Evolutionary conservation across 371 early-diverging fungal species (phyloP).

Genomic region (Apophysomyces variabilis): DNA sequence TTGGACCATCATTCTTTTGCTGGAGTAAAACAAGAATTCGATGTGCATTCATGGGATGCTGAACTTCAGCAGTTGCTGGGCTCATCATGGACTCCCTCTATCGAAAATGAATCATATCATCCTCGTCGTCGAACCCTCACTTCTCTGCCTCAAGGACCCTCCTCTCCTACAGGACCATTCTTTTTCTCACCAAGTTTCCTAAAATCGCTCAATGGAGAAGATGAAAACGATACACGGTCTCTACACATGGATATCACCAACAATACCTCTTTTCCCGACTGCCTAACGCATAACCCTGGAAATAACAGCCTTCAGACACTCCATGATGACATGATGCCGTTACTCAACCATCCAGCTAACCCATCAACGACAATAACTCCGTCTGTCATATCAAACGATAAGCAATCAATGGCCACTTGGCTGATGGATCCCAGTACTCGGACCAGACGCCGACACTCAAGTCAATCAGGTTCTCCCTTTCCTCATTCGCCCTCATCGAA

Average conservation of each 20-base stretch:
- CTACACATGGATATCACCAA: constrained; percentile 3
- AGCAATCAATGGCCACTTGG: constrained; percentile 1
- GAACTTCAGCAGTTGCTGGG: constrained; percentile 28
- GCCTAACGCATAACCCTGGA: not conserved
- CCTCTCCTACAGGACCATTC: constrained; percentile 57
- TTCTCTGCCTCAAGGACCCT: constrained; percentile 8
- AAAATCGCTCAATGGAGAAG: constrained; percentile 52
- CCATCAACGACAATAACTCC: constrained; percentile 29
- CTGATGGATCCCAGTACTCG: not conserved
- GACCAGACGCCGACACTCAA: not conserved
- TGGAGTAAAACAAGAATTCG: constrained; percentile 23
- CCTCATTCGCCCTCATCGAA: constrained; percentile 38
- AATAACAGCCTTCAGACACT: not conserved
- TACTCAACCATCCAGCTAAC: not conserved
- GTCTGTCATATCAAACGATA: constrained; percentile 23
- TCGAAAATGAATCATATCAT: constrained; percentile 30
- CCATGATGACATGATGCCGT: constrained; percentile 21
- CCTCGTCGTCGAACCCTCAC: constrained; percentile 16
- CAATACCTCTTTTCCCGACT: constrained; percentile 12
- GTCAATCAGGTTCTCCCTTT: constrained; percentile 16
- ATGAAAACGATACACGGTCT: not conserved
- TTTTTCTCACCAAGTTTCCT: constrained; percentile 70
- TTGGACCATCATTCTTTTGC: constrained; percentile 27
- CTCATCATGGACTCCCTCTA: constrained; percentile 19
- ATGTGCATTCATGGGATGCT: constrained; percentile 21